A percentile compares a stretch with the other conserved stretches of the same genome.
These are phyloP conservation scores for Harrya chromipes DNA, from an alignment of 768 basidiomycete genomes.

Conservation along the genomic window DNA sequence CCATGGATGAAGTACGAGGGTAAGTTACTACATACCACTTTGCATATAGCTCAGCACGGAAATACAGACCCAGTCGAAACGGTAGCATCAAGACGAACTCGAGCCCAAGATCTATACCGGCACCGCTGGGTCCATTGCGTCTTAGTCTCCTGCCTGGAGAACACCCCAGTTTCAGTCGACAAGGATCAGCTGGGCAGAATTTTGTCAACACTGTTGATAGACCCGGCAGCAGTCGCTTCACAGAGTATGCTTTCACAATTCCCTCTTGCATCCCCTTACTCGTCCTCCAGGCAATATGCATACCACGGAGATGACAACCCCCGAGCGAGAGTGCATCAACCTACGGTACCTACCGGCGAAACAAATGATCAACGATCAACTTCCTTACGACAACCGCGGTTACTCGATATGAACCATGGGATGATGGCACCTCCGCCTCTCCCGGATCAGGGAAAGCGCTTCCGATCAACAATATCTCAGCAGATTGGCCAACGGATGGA, in stretches of 20 bases:
- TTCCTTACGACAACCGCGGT: conserved; percentile 38
- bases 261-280: conserved; percentile 9
- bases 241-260: conserved; percentile 37
- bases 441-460: conserved; percentile 17
- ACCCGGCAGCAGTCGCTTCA: conserved; percentile 50
- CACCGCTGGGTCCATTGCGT: conserved; percentile 58
- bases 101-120: conserved; percentile 57
- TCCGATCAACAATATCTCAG: conserved; percentile 19
- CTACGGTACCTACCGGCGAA: conserved; percentile 23
- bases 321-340: conserved; percentile 37
- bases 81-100: conserved; percentile 39
- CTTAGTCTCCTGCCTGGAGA: conserved; percentile 67
- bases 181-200: conserved; percentile 18
- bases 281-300: conserved; percentile 60
- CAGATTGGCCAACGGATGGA: conserved; percentile 13
- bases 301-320: conserved; percentile 50
- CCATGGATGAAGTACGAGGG: conserved; percentile 45
- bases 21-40: conserved; percentile 24
- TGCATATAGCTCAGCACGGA: not conserved
- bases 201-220: conserved; percentile 27
- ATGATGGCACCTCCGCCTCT: conserved; percentile 33
- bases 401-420: conserved; percentile 28
- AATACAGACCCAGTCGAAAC: conserved; percentile 15
- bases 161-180: conserved; percentile 35
- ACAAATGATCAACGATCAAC: conserved; percentile 41